These are phyloP conservation scores for Haematococcus lacustris DNA, from an alignment of 139 green algal species.

Conservation along the genomic window DNA sequence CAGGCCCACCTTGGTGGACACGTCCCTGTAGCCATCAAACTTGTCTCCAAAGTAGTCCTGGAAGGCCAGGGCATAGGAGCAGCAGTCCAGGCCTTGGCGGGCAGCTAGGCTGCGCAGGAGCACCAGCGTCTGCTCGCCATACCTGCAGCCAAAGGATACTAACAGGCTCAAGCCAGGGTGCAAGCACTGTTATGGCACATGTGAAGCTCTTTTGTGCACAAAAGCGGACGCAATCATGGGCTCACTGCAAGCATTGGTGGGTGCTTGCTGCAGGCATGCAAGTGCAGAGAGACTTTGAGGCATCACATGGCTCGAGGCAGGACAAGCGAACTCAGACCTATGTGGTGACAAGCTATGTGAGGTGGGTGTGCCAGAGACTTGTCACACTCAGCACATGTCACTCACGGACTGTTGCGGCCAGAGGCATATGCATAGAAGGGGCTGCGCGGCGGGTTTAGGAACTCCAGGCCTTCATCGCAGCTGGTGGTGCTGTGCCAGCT, in stretches of 20 bases:
- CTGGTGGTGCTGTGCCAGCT: too few species aligned
- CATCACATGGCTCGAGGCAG: too few species aligned
- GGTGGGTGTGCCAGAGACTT: too few species aligned
- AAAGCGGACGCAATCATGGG: too few species aligned
- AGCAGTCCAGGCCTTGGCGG: constrained; percentile 25
- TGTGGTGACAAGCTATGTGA: too few species aligned
- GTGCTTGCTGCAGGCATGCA: too few species aligned
- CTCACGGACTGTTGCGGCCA: constrained; percentile 36
- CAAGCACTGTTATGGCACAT: too few species aligned
- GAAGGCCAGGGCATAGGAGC: constrained; percentile 27
- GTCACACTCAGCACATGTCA: too few species aligned
- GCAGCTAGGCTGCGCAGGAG: constrained; percentile 32
- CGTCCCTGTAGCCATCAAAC: constrained; percentile 51
- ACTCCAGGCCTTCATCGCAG: constrained; percentile 43
- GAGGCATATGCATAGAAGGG: constrained; percentile 44
- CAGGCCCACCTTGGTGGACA: constrained; percentile 26
- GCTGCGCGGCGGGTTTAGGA: constrained; percentile 36
- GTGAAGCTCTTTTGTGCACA: constrained; percentile 32
- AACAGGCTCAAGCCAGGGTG: too few species aligned
- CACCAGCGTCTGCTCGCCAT: constrained; percentile 46
- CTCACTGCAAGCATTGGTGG: too few species aligned
- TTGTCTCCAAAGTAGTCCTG: constrained; percentile 21
- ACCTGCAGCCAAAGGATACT: constrained; percentile 26
- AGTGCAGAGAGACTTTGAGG: too few species aligned
- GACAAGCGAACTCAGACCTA: too few species aligned